Percentiles rank a stretch among this genome's conserved stretches.
Evolutionary conservation across 371 early-diverging fungal genomes (phyloP).

Genomic region (Mucor velutinosus): DNA sequence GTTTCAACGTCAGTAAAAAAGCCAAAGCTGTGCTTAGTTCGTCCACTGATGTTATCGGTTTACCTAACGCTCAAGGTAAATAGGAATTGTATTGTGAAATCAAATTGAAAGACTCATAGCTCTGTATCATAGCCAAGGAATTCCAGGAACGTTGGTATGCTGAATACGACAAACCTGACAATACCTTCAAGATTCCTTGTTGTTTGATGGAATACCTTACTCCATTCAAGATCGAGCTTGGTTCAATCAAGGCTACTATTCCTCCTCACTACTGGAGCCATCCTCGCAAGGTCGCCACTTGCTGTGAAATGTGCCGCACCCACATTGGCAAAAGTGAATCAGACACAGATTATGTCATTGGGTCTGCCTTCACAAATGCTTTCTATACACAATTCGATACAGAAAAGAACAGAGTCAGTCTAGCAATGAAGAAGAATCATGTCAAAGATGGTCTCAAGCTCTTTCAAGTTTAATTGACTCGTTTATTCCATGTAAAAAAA

Average conservation of each 20-base stretch:
- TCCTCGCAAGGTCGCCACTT: slow-evolving; percentile 34
- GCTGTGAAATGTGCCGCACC: slow-evolving; percentile 46
- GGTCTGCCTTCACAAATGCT: slow-evolving; percentile 47
- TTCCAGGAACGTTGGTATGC: slow-evolving; percentile 44
- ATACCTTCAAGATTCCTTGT: slow-evolving; percentile 49
- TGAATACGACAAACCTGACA: slow-evolving; percentile 37
- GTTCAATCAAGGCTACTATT: slow-evolving; percentile 32
- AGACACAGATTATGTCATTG: slow-evolving; percentile 44
- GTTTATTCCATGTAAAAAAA: background rate
- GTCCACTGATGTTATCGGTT: slow-evolving; percentile 39
- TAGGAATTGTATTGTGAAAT: background rate
- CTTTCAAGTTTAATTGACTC: background rate
- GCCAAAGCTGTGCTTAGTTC: slow-evolving; percentile 46
- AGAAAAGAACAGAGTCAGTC: slow-evolving; percentile 36
- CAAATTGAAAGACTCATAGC: background rate
- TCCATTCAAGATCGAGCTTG: slow-evolving; percentile 39
- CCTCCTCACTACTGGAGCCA: slow-evolving; percentile 51
- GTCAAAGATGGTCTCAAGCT: slow-evolving; percentile 35
- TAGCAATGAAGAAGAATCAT: slow-evolving; percentile 43
- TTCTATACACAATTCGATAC: slow-evolving; percentile 50
- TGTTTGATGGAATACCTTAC: slow-evolving; percentile 44
- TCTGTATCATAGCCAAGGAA: slow-evolving; percentile 35
- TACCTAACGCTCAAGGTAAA: slow-evolving; percentile 49
- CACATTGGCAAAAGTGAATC: slow-evolving; percentile 43
- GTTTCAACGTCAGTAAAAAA: slow-evolving; percentile 30